Evolutionary conservation across 2,329 filamentous ascomycete species (phyloP).

Genomic region (Ophiostoma novo-ulmi): DNA sequence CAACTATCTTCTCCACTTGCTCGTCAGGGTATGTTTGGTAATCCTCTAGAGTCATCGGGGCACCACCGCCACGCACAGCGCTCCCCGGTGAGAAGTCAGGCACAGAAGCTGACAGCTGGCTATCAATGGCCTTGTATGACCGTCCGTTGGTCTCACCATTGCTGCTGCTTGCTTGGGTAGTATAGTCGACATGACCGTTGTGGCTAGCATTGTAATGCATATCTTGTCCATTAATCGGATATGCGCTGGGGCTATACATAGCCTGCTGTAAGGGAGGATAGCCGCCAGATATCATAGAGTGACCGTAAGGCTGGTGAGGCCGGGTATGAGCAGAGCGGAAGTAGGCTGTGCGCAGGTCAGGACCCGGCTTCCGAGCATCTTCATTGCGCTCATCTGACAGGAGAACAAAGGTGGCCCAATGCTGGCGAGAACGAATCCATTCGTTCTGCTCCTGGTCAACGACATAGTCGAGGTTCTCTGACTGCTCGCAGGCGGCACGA

Average conservation of each 20-base stretch:
- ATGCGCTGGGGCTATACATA: slow-evolving; percentile 30
- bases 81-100: slow-evolving; percentile 54
- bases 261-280: slow-evolving; percentile 31
- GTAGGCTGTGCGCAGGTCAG: slow-evolving; percentile 30
- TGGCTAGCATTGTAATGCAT: slow-evolving; percentile 33
- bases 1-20: slow-evolving; percentile 33
- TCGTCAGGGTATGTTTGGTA: slow-evolving; percentile 34
- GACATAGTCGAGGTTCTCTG: slow-evolving; percentile 67
- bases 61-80: slow-evolving; percentile 19
- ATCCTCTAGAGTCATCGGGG: slow-evolving; percentile 32
- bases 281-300: slow-evolving; percentile 33
- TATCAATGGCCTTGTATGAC: slow-evolving; percentile 41
- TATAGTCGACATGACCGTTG: slow-evolving; percentile 14
- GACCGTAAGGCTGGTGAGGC: slow-evolving; percentile 24
- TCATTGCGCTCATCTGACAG: slow-evolving; percentile 65
- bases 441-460: slow-evolving; percentile 72
- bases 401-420: slow-evolving; percentile 77
- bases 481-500: slow-evolving; percentile 68
- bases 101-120: slow-evolving; percentile 57
- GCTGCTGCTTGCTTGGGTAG: slow-evolving; percentile 31
- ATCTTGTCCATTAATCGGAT: slow-evolving; percentile 30
- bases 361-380: slow-evolving; percentile 68
- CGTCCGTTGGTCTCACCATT: slow-evolving; percentile 36
- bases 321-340: slow-evolving; percentile 34
- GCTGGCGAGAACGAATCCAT: slow-evolving; percentile 66